Percentiles rank a stretch among this genome's conserved stretches.
phyloP scores from a whole-genome alignment of 495 filamentous ascomycete genomes.

The Trichoderma orchidacearum region DNA sequence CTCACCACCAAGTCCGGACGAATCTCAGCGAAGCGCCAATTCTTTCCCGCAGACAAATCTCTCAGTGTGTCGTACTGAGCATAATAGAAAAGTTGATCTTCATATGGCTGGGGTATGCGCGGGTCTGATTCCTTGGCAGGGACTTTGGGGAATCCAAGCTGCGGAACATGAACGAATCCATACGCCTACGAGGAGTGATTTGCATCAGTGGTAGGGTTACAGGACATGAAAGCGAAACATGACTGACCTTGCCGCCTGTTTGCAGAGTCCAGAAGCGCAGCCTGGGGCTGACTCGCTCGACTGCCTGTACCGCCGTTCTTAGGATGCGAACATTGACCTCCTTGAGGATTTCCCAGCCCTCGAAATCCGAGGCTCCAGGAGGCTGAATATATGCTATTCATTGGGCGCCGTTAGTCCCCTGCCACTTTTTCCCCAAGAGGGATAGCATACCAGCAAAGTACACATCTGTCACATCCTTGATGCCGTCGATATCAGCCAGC shows the following conservation, averaged over 20 bases:
- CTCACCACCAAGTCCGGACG: conserved; percentile 26
- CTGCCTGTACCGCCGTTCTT: conserved; percentile 13
- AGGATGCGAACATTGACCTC: conserved; percentile 15
- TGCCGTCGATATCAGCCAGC: conserved; percentile 10
- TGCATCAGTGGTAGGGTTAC: not conserved
- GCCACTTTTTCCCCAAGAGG: no score
- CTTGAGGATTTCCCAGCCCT: conserved; percentile 12
- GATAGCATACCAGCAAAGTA: conserved; percentile 7
- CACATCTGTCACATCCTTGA: conserved; percentile 9
- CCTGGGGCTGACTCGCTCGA: conserved; percentile 17
- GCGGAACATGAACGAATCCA: conserved; percentile 19
- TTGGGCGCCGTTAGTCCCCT: no score
- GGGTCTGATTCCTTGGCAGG: conserved; percentile 25
- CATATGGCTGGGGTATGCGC: conserved; percentile 26
- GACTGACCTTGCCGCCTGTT: conserved; percentile 23
- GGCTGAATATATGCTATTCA: conserved; percentile 9
- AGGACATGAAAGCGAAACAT: not conserved
- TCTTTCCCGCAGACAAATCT: conserved; percentile 19
- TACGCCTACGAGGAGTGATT: conserved; percentile 9
- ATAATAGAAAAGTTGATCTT: conserved; percentile 35
- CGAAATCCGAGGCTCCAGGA: conserved; percentile 8
- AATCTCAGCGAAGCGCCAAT: conserved; percentile 30
- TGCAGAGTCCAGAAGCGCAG: conserved; percentile 26
- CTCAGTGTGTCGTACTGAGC: conserved; percentile 25
- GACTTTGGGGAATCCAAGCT: conserved; percentile 14